These are phyloP conservation scores for Neodidymelliopsis sp. DNA, from an alignment of 2,329 filamentous ascomycete species.

Conservation along the genomic window DNA sequence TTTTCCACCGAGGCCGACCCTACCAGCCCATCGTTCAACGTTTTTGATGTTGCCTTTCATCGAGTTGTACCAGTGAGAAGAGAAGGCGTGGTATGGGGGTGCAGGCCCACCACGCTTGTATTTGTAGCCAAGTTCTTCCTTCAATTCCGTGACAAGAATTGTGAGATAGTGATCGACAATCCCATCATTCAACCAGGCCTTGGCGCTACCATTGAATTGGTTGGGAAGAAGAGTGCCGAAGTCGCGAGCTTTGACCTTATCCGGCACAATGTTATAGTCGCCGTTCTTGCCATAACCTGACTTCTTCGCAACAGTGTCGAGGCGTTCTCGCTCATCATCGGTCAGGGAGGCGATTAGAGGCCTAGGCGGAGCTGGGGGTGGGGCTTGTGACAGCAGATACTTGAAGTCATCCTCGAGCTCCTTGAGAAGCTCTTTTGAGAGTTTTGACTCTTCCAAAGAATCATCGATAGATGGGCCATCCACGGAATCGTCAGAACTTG, in stretches of 20 bases:
- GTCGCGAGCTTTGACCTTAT: conserved; percentile 63
- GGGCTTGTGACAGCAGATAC: conserved; percentile 20
- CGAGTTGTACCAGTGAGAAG: conserved; percentile 70
- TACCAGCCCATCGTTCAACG: conserved; percentile 59
- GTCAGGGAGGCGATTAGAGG: conserved; percentile 32
- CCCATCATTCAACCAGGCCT: conserved; percentile 78
- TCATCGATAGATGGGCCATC: conserved; percentile 10
- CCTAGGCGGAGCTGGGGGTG: conserved; percentile 17
- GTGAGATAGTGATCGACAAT: conserved; percentile 73
- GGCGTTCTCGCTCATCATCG: conserved; percentile 19
- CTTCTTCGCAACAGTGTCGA: conserved; percentile 24
- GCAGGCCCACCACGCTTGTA: conserved; percentile 63
- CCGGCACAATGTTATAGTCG: conserved; percentile 17
- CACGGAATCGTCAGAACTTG: not conserved
- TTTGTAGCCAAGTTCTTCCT: conserved; percentile 61
- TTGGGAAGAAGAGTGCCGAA: conserved; percentile 64
- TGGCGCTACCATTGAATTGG: conserved; percentile 51
- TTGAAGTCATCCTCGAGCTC: conserved; percentile 27
- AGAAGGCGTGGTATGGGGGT: conserved; percentile 69
- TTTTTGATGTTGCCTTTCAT: conserved; percentile 45
- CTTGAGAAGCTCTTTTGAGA: conserved; percentile 31
- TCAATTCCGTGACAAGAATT: conserved; percentile 67
- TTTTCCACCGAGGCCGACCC: conserved; percentile 41
- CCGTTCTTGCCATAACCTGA: conserved; percentile 26
- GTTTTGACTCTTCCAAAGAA: conserved; percentile 29